Evolutionary conservation across 2,329 filamentous ascomycete species (phyloP), one percentile per base, ranked within the genome.

Genomic region (Fusarium goolgardi): DNA sequence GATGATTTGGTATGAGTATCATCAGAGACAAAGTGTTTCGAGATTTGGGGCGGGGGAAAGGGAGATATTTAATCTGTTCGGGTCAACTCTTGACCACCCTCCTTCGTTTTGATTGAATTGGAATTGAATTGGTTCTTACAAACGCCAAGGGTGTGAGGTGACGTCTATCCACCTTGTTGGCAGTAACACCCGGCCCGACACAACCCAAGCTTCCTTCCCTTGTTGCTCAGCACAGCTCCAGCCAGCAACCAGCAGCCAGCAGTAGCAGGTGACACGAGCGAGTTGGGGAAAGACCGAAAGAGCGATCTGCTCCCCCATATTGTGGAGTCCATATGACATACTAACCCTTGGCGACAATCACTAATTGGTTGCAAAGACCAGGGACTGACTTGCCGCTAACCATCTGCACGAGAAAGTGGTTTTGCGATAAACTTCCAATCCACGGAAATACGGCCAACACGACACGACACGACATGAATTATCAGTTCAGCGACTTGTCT

Each of bases 41-140:
- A 60, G 35, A 3, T 55, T 35, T 37, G 34, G 46, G 44, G 56
- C 32, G 66, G 65, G 65, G 56, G 57, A 44, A 45, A 45, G 25
- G 53, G 61, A 59, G 61, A 45, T 69, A 67, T 69, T 69, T 69
- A 69, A 67, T 66, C 29, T 47, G 25, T 49, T 59, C n/a, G 34
- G 18, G 29, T 21, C 31, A 34, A 21, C 20, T 32, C 27, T 15
- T 35, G 44, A n/a, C 51, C 34, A 46, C 35, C 61, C 56, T 54
- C 51, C 47, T 34, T 44, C 53, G n/a, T 65, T 37, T 29, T 10
- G 16, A 44, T 45, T n/a, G 23, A 40, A 45, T 27, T 39, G 21
- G 35, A 39, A 45, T 16, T 39, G 47, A 50, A 50, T 50, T 50
- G 47, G 32, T 20, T 50, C 18, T 16, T 40, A 49, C 34, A 31